These are phyloP conservation scores for Aplosporella prunicola DNA, from an alignment of 2,329 filamentous ascomycete genomes.

Conservation along the genomic window DNA sequence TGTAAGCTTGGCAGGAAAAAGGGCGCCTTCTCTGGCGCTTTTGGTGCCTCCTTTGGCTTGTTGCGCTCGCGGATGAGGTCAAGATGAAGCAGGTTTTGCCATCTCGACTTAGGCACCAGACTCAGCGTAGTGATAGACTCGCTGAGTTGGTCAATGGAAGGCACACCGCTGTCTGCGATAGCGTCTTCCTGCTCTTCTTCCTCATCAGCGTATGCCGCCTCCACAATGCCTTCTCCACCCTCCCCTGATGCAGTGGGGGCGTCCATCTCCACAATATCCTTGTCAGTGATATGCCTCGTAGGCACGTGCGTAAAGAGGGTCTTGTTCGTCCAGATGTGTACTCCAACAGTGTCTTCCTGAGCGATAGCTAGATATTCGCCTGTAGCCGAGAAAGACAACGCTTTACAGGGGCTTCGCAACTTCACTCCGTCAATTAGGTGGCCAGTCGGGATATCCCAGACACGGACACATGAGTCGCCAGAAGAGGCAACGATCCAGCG, in stretches of 20 bases:
- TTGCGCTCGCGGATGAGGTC: conserved; percentile 87
- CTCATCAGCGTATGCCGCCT: conserved; percentile 60
- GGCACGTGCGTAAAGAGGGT: conserved; percentile 82
- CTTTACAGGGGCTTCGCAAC: conserved; percentile 67
- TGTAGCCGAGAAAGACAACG: conserved; percentile 77
- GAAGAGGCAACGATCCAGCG: conserved; percentile 88
- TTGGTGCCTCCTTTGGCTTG: conserved; percentile 84
- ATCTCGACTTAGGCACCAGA: conserved; percentile 78
- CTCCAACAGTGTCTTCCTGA: conserved; percentile 69
- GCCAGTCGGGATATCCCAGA: conserved; percentile 94
- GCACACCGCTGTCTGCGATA: conserved; percentile 34
- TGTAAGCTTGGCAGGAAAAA: conserved; percentile 78
- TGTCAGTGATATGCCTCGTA: conserved; percentile 73
- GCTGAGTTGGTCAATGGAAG: conserved; percentile 65
- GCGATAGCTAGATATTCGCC: conserved; percentile 93
- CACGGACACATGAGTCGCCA: conserved; percentile 66
- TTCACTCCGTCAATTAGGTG: conserved; percentile 90
- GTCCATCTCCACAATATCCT: conserved; percentile 55
- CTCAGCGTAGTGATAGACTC: conserved; percentile 79
- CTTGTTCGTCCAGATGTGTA: conserved; percentile 95
- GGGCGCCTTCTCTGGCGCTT: conserved; percentile 84
- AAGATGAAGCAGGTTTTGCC: conserved; percentile 89
- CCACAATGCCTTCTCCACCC: conserved; percentile 63
- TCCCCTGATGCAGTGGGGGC: conserved; percentile 75
- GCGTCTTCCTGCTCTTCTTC: conserved; percentile 39